A percentile compares a stretch with the other conserved stretches of the same genome.
phyloP scores from a whole-genome alignment of 768 basidiomycete species.

The Termitomyces sp. region DNA sequence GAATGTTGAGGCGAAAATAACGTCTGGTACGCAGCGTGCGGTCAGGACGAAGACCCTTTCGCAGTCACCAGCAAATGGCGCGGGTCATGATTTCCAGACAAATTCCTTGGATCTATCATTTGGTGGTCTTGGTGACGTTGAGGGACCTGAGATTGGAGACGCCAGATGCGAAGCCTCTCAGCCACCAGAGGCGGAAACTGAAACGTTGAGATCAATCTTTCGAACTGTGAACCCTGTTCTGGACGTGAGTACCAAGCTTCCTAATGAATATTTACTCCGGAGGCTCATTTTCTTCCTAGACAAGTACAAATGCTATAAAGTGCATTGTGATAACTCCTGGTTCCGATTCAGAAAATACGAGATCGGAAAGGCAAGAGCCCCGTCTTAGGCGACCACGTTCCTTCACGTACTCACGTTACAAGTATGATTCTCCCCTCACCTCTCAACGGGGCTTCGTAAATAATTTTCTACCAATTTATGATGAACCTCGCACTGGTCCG shows the following conservation, averaged over 20 bases:
- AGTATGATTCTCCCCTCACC: neutral
- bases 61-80: neutral
- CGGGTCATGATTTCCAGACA: neutral
- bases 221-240: neutral
- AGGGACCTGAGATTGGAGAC: neutral
- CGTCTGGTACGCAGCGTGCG: neutral
- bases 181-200: neutral
- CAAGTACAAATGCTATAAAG: too few species aligned
- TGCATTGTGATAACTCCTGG: neutral
- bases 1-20: too few species aligned
- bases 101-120: neutral
- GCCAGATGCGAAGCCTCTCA: neutral
- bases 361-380: neutral
- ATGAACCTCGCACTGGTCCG: neutral
- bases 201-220: neutral
- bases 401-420: neutral
- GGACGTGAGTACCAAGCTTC: neutral
- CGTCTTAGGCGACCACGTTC: neutral
- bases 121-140: neutral
- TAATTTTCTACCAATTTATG: neutral
- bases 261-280: neutral
- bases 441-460: neutral
- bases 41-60: neutral
- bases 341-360: too few species aligned
- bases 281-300: neutral